A percentile compares a stretch with the other conserved stretches of the same genome.
These are phyloP conservation scores for Colletotrichum nymphaeae DNA, from an alignment of 2,329 filamentous ascomycete species.

Conservation along the genomic window DNA sequence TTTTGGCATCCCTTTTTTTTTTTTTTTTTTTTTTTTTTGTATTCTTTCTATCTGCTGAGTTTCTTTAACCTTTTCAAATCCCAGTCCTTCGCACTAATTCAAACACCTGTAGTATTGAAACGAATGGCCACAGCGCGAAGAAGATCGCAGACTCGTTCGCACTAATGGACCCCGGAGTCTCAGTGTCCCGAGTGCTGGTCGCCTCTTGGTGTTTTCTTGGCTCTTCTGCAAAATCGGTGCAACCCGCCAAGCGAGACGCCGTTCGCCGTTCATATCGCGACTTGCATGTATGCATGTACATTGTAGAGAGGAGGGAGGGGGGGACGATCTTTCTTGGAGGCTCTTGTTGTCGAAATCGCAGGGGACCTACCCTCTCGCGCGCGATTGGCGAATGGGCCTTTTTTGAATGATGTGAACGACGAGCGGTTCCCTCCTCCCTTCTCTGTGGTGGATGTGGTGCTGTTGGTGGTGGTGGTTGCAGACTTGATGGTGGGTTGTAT, in stretches of 20 bases:
- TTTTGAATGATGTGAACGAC: neutral
- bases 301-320: neutral
- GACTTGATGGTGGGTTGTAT: slow-evolving; percentile 21
- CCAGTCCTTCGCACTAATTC: too few relatives aligned
- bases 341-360: slow-evolving; percentile 8
- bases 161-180: neutral
- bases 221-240: neutral
- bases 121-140: neutral
- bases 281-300: too few relatives aligned
- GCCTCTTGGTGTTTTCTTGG: neutral
- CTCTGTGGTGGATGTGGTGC: neutral
- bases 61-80: neutral
- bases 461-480: neutral
- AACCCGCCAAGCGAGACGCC: slow-evolving; percentile 22
- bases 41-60: neutral
- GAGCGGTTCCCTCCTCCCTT: neutral
- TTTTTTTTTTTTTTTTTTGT: neutral
- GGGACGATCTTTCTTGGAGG: slow-evolving; percentile 17
- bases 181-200: neutral
- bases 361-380: neutral
- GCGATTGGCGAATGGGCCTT: slow-evolving; percentile 28
- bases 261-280: neutral
- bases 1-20: neutral
- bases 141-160: neutral
- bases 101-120: neutral